These are phyloP conservation scores for Madurella mycetomatis DNA, from an alignment of 2,329 filamentous ascomycete species.

Conservation along the genomic window DNA sequence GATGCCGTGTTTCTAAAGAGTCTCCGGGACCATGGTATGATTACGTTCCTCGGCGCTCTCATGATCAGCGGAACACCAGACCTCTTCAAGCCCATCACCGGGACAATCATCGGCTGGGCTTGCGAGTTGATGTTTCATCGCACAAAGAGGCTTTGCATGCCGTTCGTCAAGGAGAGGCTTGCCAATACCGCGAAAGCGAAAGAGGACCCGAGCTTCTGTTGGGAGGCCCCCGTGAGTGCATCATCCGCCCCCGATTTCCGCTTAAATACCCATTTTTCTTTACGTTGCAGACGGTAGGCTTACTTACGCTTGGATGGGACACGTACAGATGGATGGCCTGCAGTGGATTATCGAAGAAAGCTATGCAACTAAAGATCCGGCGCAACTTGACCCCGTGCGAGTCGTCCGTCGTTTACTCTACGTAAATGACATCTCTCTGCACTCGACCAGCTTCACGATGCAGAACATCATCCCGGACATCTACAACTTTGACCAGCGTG, in stretches of 20 bases:
- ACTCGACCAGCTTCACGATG: slow-evolving; percentile 1
- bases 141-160: not conserved
- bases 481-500: not conserved
- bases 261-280: too few relatives aligned
- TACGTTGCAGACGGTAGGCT: too few relatives aligned
- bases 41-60: slow-evolving; percentile 2
- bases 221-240: not conserved
- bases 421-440: not conserved
- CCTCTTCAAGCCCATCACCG: not conserved
- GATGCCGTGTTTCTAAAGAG: not conserved
- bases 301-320: too few relatives aligned
- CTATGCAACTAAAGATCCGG: not conserved
- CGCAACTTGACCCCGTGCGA: not conserved
- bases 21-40: slow-evolving; percentile 1
- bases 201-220: not conserved
- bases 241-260: too few relatives aligned
- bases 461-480: slow-evolving; percentile 2
- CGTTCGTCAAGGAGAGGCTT: not conserved
- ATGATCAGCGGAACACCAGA: slow-evolving; percentile 1
- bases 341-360: slow-evolving; percentile 1
- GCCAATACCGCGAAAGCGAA: not conserved
- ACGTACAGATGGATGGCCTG: not conserved
- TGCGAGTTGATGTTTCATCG: not conserved
- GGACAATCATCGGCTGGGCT: not conserved
- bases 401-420: not conserved